Evolutionary conservation across 2,329 filamentous ascomycete genomes (phyloP), one percentile per base, ranked within the genome.

Genomic region (Ilyonectria destructans): DNA sequence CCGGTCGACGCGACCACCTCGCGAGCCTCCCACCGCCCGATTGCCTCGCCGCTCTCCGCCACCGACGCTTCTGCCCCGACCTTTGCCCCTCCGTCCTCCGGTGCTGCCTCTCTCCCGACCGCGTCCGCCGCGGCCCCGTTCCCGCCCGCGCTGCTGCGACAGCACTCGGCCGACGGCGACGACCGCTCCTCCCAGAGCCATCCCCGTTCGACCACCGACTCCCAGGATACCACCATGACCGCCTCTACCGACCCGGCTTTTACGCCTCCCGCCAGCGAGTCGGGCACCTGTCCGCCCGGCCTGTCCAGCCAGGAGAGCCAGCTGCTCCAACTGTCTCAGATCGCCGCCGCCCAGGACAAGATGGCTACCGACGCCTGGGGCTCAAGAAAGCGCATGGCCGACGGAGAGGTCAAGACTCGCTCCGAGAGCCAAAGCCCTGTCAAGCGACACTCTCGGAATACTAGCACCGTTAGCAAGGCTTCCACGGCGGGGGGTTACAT

Each of bases 301-400:
- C 74, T 67, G 45, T 77, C 68, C 37, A 87, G 87, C 70, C 87
- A 87, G 69, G 84, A 87, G 40, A 88, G 84, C 35, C 89, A 91
- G 74, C 76, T 91, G 55, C 81, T 88, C 17, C 86, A 87, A 67
- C 80, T 90, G n/a, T 90, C 88, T 6, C 84, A 89, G 68, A 81
- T 90, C 62, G 88, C 88, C 31, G 87, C 89, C 43, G 82, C 82
- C 35, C 85, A 87, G 77, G 82, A 86, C 70, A 85, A 84, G 76
- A 84, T 88, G 75, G 77, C 70, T 29, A 75, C 85, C 40, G 72
- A 71, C 43, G 73, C 51, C 21, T 65, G 66, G 48, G 69, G 78
- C 37, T 85, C 86, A 43, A 89, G 90, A 69, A 97, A 97, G 82
- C 88, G 94, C 72, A 96, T 90, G 75, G 93, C 93, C 37, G 92